Evolutionary conservation across 1,284 basidiomycete species (phyloP).

Genomic region (Trichosporon sp.): DNA sequence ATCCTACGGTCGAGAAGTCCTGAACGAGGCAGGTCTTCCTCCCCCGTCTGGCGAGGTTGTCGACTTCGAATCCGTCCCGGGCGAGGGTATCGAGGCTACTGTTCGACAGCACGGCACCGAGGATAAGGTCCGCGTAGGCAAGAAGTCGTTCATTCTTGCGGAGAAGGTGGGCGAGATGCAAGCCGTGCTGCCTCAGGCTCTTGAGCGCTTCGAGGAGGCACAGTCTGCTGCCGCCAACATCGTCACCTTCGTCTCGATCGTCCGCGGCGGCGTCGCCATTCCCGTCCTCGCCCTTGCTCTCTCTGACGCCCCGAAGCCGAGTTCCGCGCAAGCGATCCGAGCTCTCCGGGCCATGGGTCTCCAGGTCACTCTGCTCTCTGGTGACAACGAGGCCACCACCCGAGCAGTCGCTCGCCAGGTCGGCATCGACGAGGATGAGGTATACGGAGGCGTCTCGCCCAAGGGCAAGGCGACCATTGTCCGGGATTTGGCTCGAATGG

Average conservation of each 20-base stretch:
- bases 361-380: conserved; percentile 84
- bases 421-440: conserved; percentile 70
- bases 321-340: conserved; percentile 70
- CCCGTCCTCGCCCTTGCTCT: conserved; percentile 69
- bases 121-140: conserved; percentile 63
- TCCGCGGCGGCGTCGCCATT: conserved; percentile 42
- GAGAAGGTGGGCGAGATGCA: conserved; percentile 30
- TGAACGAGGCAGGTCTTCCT: conserved; percentile 51
- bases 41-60: conserved; percentile 51
- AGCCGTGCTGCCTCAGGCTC: conserved; percentile 52
- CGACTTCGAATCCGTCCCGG: conserved; percentile 78
- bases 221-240: conserved; percentile 71
- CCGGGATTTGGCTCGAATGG: conserved; percentile 60
- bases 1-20: conserved; percentile 64
- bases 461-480: conserved; percentile 84
- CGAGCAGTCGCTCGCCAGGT: conserved; percentile 78
- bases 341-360: conserved; percentile 81
- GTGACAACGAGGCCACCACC: conserved; percentile 76
- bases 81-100: conserved; percentile 75
- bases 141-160: conserved; percentile 58
- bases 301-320: conserved; percentile 74
- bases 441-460: conserved; percentile 84
- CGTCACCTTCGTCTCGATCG: conserved; percentile 72
- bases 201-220: conserved; percentile 60
- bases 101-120: conserved; percentile 51